Base-by-base conservation (phyloP, 2,329 filamentous ascomycete species). In the Celoporthe dispersa region DNA sequence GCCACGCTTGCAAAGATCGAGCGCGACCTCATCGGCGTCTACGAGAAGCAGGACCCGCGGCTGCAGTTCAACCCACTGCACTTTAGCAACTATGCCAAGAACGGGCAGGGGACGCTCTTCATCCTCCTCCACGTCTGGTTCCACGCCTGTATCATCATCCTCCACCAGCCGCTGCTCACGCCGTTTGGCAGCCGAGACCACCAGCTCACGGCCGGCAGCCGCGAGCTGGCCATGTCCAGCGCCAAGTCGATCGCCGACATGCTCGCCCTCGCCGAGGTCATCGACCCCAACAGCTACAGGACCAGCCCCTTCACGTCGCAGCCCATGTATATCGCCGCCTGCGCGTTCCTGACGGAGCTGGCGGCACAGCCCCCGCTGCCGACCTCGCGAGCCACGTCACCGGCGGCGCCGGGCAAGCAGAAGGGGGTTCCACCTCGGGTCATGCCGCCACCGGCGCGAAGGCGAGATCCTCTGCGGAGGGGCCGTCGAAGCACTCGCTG, bases 161-260 rank as follows among this genome's bases (percentile, higher is more conserved):
- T 97, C 6, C 93, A 97, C 76, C 93, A 95, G 73, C 94, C 94
- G 0, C 82, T 97, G 1, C 83, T 97, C 67, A 92, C 93, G 63
- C 92, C 92, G 0, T 94, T 96, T 75, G 85, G 84, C n/a, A 82
- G 81, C 60, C 83, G 81, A 69, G 90, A 92, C 67, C 86, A 93
- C 64, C 91, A 94, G 68, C 84, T 97, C 0, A 88, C 94, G 51
- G 88, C 91, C 0, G 93, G 96, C 76, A 96, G 93, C 73, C 90
- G 92, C 68, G 93, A 96, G 77, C 79, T 90, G 6, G 93, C 92
- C 71, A 94, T 95, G 91, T 94, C 92, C 19, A 95, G 93, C 33
- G 94, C 94, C 16, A 97, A 97, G 81, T 97, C 94, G 0, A 96
- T 97, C 71, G 93, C 93, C 44, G 94, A 97, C 75, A 97, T 97